phyloP scores from a whole-genome alignment of 1,284 basidiomycete species.

The Anthracocystis setariae region DNA sequence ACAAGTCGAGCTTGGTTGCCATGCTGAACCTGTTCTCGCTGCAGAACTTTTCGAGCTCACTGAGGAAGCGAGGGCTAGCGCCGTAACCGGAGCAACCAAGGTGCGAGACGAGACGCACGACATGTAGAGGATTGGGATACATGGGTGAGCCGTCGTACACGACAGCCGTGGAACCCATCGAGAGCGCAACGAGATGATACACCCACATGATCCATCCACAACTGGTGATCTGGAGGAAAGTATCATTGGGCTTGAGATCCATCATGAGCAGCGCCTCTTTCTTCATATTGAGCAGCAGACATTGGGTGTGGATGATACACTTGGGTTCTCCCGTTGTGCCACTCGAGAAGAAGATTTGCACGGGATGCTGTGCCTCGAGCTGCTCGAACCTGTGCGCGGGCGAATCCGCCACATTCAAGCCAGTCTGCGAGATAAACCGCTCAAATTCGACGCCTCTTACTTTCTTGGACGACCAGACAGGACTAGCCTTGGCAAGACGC shows the following conservation, averaged over 20 bases:
- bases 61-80: slow-evolving; percentile 56
- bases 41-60: slow-evolving; percentile 45
- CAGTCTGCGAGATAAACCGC: slow-evolving; percentile 26
- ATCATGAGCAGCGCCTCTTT: slow-evolving; percentile 47
- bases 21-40: slow-evolving; percentile 13
- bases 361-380: slow-evolving; percentile 51
- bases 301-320: slow-evolving; percentile 64
- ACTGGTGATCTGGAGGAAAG: slow-evolving; percentile 62
- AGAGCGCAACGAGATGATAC: slow-evolving; percentile 54
- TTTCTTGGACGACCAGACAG: slow-evolving; percentile 22
- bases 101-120: slow-evolving; percentile 58
- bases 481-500: slow-evolving; percentile 6
- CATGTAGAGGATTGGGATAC: slow-evolving; percentile 55
- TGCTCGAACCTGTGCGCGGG: slow-evolving; percentile 48
- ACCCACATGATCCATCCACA: slow-evolving; percentile 67
- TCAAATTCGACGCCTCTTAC: slow-evolving; percentile 25
- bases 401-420: slow-evolving; percentile 19
- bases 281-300: slow-evolving; percentile 52
- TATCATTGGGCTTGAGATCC: slow-evolving; percentile 55
- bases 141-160: slow-evolving; percentile 67
- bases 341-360: slow-evolving; percentile 65
- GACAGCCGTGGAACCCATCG: slow-evolving; percentile 57
- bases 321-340: slow-evolving; percentile 69
- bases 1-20: slow-evolving; percentile 39
- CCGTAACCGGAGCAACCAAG: slow-evolving; percentile 62